Base-by-base conservation (phyloP, 371 early-diverging fungal genomes). In the Mucor indicus region DNA sequence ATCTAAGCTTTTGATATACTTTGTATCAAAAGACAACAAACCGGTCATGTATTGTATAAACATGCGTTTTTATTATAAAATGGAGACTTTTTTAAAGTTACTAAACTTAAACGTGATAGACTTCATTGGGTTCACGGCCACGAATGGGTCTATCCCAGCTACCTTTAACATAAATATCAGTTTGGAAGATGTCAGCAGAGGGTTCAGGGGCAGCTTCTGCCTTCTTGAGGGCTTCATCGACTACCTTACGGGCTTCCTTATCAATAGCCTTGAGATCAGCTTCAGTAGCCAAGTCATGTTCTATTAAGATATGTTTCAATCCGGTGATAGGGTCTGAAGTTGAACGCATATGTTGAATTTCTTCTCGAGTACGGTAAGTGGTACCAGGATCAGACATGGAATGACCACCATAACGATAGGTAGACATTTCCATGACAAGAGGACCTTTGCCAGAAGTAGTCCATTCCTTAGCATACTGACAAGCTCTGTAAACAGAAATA, bases 331-430 rank as follows among this genome's bases (percentile, higher is more conserved):
- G 89, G 65, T 95, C 95, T 48, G 81, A 83, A 55, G 85, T 87
- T 41, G 86, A 84, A 19, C 94, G 85, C 93, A 95, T 93, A 69
- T 92, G 83, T 73, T 94, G 91, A 49, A 95, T 90, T 75, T 95
- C 93, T 72, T 94, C 95, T 62, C 95, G 87, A 50, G 95, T 91
- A 55, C 95, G 88, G 40, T 58, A 96, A 42, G 94, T 95, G 64
- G 95, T 95, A 51, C 97, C 96, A 21, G 96, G 96, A 71, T 97
- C 95, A 49, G 95, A 95, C 96, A 97, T 97, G 60, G 98, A 96
- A 89, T 99, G 99, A 38, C 97, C 98, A 69, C 98, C 97, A 71
- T 95, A 94, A 42, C 98, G 91, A 81, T 98, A 95, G 25, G 97
- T 98, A 53, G 86, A 87, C 78, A 96, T 81, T 79, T 99, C 97